These are phyloP conservation scores for Chaetomium cochliodes DNA, from an alignment of 495 filamentous ascomycete genomes.

Conservation along the genomic window DNA sequence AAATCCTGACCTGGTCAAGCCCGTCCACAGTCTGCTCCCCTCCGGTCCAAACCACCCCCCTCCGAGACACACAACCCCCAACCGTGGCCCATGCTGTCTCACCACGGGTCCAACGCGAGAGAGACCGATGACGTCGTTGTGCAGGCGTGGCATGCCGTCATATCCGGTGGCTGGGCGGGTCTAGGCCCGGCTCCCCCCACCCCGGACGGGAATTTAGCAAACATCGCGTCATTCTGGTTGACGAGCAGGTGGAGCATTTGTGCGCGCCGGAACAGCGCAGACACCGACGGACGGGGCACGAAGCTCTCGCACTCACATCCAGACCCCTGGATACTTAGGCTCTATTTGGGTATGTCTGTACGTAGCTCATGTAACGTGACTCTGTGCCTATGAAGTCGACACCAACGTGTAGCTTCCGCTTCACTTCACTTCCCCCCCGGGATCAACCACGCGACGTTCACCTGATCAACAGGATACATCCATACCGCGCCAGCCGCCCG, in stretches of 20 bases:
- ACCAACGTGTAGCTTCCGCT: no score
- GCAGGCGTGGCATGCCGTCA: slow-evolving; percentile 19
- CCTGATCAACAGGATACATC: background rate
- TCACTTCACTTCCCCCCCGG: no score
- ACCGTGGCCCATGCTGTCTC: background rate
- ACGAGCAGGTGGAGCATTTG: background rate
- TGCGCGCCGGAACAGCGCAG: background rate
- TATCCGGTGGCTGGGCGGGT: slow-evolving; percentile 21
- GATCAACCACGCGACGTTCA: no score
- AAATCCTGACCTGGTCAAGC: background rate
- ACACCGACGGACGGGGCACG: background rate
- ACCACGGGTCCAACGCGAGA: background rate
- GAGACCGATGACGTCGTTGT: slow-evolving; percentile 16
- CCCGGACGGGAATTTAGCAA: slow-evolving; percentile 3
- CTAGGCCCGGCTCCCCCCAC: slow-evolving; percentile 14
- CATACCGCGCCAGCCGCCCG: background rate
- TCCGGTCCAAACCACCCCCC: background rate
- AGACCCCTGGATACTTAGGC: no score
- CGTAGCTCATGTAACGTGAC: no score
- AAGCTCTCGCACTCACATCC: background rate
- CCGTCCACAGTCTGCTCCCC: background rate
- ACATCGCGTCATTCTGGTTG: slow-evolving; percentile 16
- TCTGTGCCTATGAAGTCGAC: no score
- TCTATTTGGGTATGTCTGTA: no score
- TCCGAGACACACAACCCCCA: background rate